Percentiles rank a stretch among this genome's conserved stretches.
These are phyloP conservation scores for Beauveria bassiana DNA, from an alignment of 2,329 filamentous ascomycete species.

Conservation along the genomic window DNA sequence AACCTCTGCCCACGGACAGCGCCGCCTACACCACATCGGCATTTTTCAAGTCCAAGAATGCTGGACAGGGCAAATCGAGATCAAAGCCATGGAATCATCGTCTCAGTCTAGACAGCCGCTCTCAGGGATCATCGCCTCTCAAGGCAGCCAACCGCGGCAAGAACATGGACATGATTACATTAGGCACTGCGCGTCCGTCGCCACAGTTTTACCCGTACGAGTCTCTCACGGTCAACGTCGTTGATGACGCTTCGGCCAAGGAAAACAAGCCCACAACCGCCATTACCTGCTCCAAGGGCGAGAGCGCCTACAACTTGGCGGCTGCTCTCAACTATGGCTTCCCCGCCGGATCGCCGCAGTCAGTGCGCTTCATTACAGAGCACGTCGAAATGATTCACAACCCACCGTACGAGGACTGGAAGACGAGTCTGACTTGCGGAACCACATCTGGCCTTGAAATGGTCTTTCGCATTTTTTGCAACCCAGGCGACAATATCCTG, in stretches of 20 bases:
- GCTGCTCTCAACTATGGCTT: slow-evolving; percentile 71
- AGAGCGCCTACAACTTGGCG: slow-evolving; percentile 16
- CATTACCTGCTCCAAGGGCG: slow-evolving; percentile 11
- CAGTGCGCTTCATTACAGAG: slow-evolving; percentile 65
- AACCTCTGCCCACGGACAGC: slow-evolving; percentile 10
- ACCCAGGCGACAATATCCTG: slow-evolving; percentile 57
- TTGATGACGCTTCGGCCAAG: slow-evolving; percentile 8
- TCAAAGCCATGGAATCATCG: neutral
- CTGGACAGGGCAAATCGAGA: slow-evolving; percentile 5
- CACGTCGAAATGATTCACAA: slow-evolving; percentile 68
- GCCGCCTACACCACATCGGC: slow-evolving; percentile 9
- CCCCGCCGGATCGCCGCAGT: slow-evolving; percentile 60
- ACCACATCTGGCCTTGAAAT: slow-evolving; percentile 63
- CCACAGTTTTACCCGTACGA: slow-evolving; percentile 9
- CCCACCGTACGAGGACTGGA: slow-evolving; percentile 67
- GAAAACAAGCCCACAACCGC: slow-evolving; percentile 5
- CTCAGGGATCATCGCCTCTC: slow-evolving; percentile 8
- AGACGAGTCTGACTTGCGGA: slow-evolving; percentile 57
- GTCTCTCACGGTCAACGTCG: slow-evolving; percentile 6
- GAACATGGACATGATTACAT: slow-evolving; percentile 10
- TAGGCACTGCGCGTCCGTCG: slow-evolving; percentile 9
- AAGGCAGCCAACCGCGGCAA: slow-evolving; percentile 7
- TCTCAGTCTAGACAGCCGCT: slow-evolving; percentile 4
- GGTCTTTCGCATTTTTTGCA: slow-evolving; percentile 55
- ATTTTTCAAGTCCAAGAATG: slow-evolving; percentile 11